Conservation (phyloP, 1,139 yeast species). For the Sugiyamaella paludigena region DNA sequence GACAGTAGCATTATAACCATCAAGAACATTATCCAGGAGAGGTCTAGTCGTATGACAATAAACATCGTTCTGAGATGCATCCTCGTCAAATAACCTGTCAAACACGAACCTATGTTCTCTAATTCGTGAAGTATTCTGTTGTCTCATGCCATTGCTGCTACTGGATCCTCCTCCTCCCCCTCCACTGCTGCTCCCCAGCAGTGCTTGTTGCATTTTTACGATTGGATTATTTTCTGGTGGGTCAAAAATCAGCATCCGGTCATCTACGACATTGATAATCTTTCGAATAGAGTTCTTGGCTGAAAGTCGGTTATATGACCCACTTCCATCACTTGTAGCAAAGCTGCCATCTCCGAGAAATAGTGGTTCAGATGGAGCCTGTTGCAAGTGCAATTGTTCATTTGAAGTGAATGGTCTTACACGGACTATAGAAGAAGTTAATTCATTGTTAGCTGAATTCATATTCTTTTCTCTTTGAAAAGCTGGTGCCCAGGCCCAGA, state of each 20-base stretch:
- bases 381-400: conserved; percentile 48
- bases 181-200: conserved; percentile 44
- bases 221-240: conserved; percentile 78
- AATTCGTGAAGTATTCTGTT: conserved; percentile 44
- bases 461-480: too few species aligned
- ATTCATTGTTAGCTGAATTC: background rate
- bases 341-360: conserved; percentile 60
- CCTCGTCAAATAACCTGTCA: conserved; percentile 71
- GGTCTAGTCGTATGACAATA: conserved; percentile 68
- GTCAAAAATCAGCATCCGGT: conserved; percentile 83
- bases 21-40: conserved; percentile 67
- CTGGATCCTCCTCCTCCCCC: background rate
- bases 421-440: conserved; percentile 37
- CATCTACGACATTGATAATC: conserved; percentile 81
- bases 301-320: conserved; percentile 7
- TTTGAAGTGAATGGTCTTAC: conserved; percentile 76
- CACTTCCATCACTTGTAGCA: conserved; percentile 18
- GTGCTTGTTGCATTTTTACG: conserved; percentile 56
- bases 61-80: conserved; percentile 63
- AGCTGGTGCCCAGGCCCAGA: too few species aligned
- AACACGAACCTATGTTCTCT: conserved; percentile 80
- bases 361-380: conserved; percentile 34
- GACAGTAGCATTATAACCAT: conserved; percentile 86
- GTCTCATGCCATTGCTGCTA: conserved; percentile 5
- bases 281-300: conserved; percentile 47